Evolutionary conservation across 2,329 filamentous ascomycete species (phyloP).

Genomic region (Onygenales sp.): DNA sequence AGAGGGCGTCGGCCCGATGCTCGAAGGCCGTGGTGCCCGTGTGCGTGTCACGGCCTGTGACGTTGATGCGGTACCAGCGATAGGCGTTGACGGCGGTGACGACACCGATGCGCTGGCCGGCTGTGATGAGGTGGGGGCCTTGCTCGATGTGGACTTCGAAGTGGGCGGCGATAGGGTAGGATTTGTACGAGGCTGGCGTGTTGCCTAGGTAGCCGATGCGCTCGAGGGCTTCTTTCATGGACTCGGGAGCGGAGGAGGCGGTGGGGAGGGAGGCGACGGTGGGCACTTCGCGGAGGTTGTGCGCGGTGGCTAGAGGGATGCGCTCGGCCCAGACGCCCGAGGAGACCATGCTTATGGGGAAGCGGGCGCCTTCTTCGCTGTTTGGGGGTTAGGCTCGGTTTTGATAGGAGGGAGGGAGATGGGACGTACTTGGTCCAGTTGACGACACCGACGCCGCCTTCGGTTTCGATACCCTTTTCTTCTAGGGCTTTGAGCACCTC

Average conservation of each 20-base stretch:
- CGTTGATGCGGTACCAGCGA: constrained; percentile 60
- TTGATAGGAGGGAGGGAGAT: constrained; percentile 17
- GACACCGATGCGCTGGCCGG: constrained; percentile 55
- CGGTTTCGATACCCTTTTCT: constrained; percentile 58
- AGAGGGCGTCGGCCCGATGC: constrained; percentile 58
- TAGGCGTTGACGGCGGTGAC: constrained; percentile 68
- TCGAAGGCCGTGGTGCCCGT: constrained; percentile 64
- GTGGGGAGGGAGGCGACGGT: constrained; percentile 33
- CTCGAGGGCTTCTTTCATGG: constrained; percentile 59
- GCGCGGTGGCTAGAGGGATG: constrained; percentile 54
- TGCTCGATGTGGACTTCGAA: constrained; percentile 85
- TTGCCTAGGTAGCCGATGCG: constrained; percentile 62
- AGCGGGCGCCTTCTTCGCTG: constrained; percentile 72
- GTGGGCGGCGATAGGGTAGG: constrained; percentile 61
- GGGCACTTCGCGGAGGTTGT: constrained; percentile 52
- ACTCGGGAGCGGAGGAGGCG: constrained; percentile 46
- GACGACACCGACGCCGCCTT: constrained; percentile 62
- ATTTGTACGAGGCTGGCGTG: constrained; percentile 46
- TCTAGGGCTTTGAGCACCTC: constrained; percentile 62
- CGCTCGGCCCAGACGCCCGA: constrained; percentile 70
- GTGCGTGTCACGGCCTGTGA: constrained; percentile 60
- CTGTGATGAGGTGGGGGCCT: constrained; percentile 61
- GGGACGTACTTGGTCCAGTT: constrained; percentile 61
- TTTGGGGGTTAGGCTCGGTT: constrained; percentile 14
- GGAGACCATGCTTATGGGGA: constrained; percentile 63